Conservation (phyloP, 2,329 filamentous ascomycete species). For the Pseudopithomyces chartarum region DNA sequence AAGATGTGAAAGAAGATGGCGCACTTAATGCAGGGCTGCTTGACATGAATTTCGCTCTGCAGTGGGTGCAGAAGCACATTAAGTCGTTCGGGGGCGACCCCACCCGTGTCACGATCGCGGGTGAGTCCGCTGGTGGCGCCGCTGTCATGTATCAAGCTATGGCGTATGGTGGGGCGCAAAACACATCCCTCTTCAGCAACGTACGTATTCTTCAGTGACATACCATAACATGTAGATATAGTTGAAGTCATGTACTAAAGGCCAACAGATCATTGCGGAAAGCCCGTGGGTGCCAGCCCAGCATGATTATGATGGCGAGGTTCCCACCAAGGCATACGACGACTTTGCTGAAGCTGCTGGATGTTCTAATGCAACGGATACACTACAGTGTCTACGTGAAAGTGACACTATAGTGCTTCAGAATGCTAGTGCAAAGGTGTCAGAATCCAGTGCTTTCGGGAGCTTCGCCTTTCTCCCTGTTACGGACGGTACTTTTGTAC, state of each 20-base stretch:
- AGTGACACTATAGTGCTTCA: constrained; percentile 30
- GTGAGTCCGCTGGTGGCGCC: constrained; percentile 65
- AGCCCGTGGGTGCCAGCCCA: constrained; percentile 41
- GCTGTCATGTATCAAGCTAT: constrained; percentile 55
- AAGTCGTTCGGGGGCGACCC: constrained; percentile 58
- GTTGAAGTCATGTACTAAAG: constrained; percentile 22
- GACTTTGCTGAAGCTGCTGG: constrained; percentile 35
- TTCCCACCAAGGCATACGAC: constrained; percentile 36
- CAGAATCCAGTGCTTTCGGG: constrained; percentile 43
- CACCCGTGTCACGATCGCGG: constrained; percentile 63
- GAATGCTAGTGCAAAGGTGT: constrained; percentile 36
- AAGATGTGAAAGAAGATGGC: constrained; percentile 60
- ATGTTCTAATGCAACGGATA: constrained; percentile 27
- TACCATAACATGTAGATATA: constrained; percentile 27
- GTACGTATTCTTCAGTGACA: constrained; percentile 23
- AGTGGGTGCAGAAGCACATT: constrained; percentile 68
- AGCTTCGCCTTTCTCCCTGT: constrained; percentile 50
- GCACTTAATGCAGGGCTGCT: constrained; percentile 67
- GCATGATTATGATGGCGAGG: constrained; percentile 38
- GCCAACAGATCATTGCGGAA: constrained; percentile 31
- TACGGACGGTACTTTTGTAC: constrained; percentile 47
- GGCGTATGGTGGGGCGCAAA: constrained; percentile 46
- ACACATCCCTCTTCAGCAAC: constrained; percentile 37
- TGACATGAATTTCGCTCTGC: constrained; percentile 64
- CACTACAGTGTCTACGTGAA: constrained; percentile 32